These are phyloP conservation scores for Lactarius vividus DNA, from an alignment of 768 basidiomycete genomes.

Conservation along the genomic window DNA sequence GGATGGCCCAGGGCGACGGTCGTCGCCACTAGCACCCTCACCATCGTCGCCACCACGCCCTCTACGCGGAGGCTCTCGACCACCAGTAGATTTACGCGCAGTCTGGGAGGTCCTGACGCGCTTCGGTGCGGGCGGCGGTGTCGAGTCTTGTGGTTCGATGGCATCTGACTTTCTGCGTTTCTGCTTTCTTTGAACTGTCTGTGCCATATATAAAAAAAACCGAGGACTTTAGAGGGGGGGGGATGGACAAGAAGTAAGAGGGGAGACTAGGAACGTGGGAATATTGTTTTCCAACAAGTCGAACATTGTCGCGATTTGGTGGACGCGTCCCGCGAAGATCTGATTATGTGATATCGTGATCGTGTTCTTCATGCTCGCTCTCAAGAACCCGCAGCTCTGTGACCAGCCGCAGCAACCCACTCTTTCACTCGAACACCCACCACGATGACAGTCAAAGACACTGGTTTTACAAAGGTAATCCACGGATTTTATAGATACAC, in stretches of 20 bases:
- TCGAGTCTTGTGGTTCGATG: constrained; percentile 38
- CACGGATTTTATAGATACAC: constrained; percentile 78
- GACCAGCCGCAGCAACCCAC: constrained; percentile 7
- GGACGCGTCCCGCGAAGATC: constrained; percentile 15
- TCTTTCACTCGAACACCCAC: constrained; percentile 6
- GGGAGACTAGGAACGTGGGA: constrained; percentile 27
- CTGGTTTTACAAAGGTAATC: constrained; percentile 43
- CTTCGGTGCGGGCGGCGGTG: constrained; percentile 43
- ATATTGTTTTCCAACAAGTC: constrained; percentile 22
- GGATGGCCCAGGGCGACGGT: constrained; percentile 20
- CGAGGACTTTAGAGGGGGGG: constrained; percentile 4
- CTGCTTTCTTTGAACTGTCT: constrained; percentile 62
- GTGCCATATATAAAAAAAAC: constrained; percentile 51
- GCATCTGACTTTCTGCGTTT: constrained; percentile 35
- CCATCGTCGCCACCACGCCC: not conserved
- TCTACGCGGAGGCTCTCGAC: constrained; percentile 20
- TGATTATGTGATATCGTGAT: constrained; percentile 9
- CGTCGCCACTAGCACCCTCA: constrained; percentile 1
- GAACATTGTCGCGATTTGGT: constrained; percentile 23
- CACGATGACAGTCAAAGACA: constrained; percentile 24
- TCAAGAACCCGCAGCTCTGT: constrained; percentile 5
- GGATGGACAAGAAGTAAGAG: constrained; percentile 1
- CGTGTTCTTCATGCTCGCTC: not conserved
- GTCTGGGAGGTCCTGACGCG: constrained; percentile 48
- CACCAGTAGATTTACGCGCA: constrained; percentile 85